Evolutionary conservation across 495 filamentous ascomycete species (phyloP).

Genomic region (Viridothelium virens): DNA sequence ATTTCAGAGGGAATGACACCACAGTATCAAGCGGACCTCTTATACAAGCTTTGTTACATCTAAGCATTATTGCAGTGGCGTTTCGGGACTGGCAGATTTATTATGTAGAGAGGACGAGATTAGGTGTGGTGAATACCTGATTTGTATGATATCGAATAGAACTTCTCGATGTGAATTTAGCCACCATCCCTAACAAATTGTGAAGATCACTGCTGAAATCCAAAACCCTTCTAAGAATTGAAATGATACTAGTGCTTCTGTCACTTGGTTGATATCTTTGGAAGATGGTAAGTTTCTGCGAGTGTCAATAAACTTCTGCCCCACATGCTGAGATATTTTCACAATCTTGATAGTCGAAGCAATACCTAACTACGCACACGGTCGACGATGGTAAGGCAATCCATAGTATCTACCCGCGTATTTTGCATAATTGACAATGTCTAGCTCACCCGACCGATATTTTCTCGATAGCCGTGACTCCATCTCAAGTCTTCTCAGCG

Average conservation of each 20-base stretch:
- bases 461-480: slow-evolving; percentile 78
- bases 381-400: slow-evolving; percentile 65
- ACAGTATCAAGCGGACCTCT: too few relatives aligned
- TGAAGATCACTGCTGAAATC: not conserved
- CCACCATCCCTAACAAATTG: not conserved
- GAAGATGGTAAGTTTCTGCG: not conserved
- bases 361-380: slow-evolving; percentile 89
- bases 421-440: not conserved
- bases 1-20: too few relatives aligned
- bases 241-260: not conserved
- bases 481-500: slow-evolving; percentile 65
- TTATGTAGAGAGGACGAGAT: not conserved
- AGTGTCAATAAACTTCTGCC: not conserved
- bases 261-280: not conserved
- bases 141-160: not conserved
- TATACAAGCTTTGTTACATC: not conserved
- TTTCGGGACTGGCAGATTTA: not conserved
- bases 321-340: not conserved
- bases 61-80: not conserved
- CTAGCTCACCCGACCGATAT: slow-evolving; percentile 81
- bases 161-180: not conserved
- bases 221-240: not conserved
- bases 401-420: not conserved
- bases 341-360: slow-evolving; percentile 65
- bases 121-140: not conserved